phyloP scores from a whole-genome alignment of 1,284 basidiomycete genomes.

The Coniferiporia sulphurascens region DNA sequence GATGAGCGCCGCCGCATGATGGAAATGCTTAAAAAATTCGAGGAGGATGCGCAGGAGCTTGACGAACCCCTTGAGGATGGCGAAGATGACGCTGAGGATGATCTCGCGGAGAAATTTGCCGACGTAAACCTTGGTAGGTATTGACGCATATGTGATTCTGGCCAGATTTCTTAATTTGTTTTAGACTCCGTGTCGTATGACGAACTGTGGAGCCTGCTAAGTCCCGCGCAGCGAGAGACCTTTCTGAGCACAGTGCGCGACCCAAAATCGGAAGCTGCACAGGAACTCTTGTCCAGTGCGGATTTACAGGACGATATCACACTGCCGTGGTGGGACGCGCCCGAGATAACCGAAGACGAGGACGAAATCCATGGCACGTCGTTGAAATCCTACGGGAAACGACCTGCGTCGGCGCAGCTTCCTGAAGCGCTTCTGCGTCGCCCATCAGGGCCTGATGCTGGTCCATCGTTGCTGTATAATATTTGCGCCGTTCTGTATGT shows the following conservation, averaged over 20 bases:
- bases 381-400: conserved; percentile 30
- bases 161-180: conserved; percentile 9
- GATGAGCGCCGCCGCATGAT: conserved; percentile 61
- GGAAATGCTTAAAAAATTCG: conserved; percentile 63
- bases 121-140: conserved; percentile 59
- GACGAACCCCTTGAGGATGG: conserved; percentile 29
- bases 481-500: conserved; percentile 61
- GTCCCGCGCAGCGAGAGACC: conserved; percentile 48
- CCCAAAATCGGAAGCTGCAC: conserved; percentile 51
- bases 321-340: conserved; percentile 60
- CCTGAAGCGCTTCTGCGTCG: conserved; percentile 43
- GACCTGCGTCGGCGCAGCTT: conserved; percentile 45
- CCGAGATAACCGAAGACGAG: conserved; percentile 2
- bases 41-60: conserved; percentile 48
- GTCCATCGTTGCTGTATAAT: conserved; percentile 57
- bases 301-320: conserved; percentile 38
- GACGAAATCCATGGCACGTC: conserved; percentile 1
- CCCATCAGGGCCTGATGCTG: conserved; percentile 25
- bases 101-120: conserved; percentile 48
- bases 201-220: conserved; percentile 61
- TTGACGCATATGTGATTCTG: not conserved
- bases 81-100: conserved; percentile 38
- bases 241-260: conserved; percentile 57
- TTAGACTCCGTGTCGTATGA: conserved; percentile 51
- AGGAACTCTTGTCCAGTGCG: conserved; percentile 54